Percentiles rank a stretch among this genome's conserved stretches.
Conservation (phyloP, 306 rosid genomes). For the Medicago arabica region DNA sequence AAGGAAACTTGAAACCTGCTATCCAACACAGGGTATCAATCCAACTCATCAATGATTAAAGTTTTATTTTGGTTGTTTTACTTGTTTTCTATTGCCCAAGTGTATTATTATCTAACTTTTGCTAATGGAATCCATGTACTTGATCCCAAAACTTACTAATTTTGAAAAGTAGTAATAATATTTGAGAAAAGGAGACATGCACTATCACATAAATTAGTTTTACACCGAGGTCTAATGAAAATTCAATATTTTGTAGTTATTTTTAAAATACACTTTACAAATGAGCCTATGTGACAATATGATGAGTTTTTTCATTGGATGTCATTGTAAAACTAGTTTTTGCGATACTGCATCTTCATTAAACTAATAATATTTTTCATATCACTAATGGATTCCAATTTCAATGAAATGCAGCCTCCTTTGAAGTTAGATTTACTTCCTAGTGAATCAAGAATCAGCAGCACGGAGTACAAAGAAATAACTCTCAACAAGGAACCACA, state of each 20-base stretch:
- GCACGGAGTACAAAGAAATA: slow-evolving; percentile 65
- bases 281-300: background rate
- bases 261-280: background rate
- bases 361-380: background rate
- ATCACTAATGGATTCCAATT: slow-evolving; percentile 2
- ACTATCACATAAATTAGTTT: background rate
- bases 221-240: background rate
- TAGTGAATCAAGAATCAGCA: slow-evolving; percentile 74
- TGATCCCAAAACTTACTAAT: no score
- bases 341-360: background rate
- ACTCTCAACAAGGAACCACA: slow-evolving; percentile 60
- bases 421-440: slow-evolving; percentile 72
- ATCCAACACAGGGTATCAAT: no score
- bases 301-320: background rate
- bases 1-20: no score
- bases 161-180: background rate
- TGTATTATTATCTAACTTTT: no score
- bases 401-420: slow-evolving; percentile 66
- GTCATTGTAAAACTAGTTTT: background rate
- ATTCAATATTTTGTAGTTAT: background rate
- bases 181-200: background rate
- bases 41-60: no score
- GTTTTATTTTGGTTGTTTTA: no score
- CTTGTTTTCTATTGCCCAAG: no score
- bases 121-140: no score